Evolutionary conservation across 139 green algal species (phyloP).

Genomic region (Chlamydomonas incerta): DNA sequence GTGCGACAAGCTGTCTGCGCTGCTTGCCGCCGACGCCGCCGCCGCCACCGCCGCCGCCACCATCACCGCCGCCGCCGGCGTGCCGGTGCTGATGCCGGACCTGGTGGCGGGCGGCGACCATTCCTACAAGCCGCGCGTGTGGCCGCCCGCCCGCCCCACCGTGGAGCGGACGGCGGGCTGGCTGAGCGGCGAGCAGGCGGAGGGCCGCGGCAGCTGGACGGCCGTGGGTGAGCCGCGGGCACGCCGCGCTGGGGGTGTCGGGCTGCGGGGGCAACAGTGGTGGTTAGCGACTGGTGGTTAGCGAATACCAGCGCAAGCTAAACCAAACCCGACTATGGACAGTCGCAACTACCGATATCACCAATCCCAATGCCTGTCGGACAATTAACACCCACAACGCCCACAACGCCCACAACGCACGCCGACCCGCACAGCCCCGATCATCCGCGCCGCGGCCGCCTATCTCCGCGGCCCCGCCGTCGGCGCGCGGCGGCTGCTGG

Average conservation of each 20-base stretch:
- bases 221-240: conserved; percentile 20
- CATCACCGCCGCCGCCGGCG: neutral
- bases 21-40: neutral
- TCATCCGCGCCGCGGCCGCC: conserved; percentile 1
- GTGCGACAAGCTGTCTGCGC: neutral
- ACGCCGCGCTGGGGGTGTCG: no score
- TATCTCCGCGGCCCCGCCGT: conserved; percentile 26
- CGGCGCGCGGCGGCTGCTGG: neutral
- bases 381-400: neutral
- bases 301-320: neutral
- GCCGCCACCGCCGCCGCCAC: no score
- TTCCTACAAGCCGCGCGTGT: neutral
- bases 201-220: neutral
- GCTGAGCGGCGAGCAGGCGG: neutral
- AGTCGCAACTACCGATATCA: no score
- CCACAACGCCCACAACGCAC: no score
- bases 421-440: neutral
- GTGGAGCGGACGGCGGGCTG: conserved; percentile 5
- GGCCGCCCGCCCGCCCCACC: neutral
- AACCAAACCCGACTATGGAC: neutral
- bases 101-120: neutral
- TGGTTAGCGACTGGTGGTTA: no score
- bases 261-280: no score
- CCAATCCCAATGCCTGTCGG: neutral
- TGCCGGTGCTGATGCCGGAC: conserved; percentile 21